Evolutionary conservation across 345 rosid species (phyloP), one percentile per base, ranked within the genome.

Genomic region (Camelina sativa): DNA sequence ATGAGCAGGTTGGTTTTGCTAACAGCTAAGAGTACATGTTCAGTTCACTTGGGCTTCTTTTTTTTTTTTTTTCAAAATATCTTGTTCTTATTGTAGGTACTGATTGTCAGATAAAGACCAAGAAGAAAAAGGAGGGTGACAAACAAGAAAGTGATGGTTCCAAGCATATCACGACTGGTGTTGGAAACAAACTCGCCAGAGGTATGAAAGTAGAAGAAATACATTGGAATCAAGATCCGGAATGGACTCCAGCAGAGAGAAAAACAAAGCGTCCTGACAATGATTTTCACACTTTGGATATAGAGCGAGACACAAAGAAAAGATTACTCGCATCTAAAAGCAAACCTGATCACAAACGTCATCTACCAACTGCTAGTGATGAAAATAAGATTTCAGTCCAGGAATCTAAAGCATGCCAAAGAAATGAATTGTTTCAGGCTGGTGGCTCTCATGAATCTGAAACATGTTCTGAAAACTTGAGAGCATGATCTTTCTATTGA

Each of bases 61-160:
- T 65, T 62, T 65, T 19, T 19, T 28, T 0, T 6, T 65, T 17
- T 17, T 17, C 25, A 38, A 56, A 13, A 28, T 19, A 56, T 47
- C 59, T 71, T 71, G 54, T 59, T 63, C 7, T 37, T 65, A 66
- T 64, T 76, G 47, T 69, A 83, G 88, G 84, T 71, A 80, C 65
- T 60, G 73, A 64, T 44, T 71, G 67, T 70, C 81, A 71, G 78
- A 41, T 73, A 71, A 84, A 81, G 66, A 60, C 59, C 72, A 85
- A 73, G 76, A 84, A 52, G 71, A 84, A 83, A 86, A 81, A 85
- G 67, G 78, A 76, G 67, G 50, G 79, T 80, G 82, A 78, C 69
- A 73, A 72, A 35, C 47, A 72, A 75, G 81, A 47, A 48, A 56
- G 25, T 79, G 80, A 78, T 73, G 60, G 70, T 73, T 64, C 71